Evolutionary conservation across 1,284 basidiomycete species (phyloP), one percentile per base, ranked within the genome.

Genomic region (Pholiota adiposa): DNA sequence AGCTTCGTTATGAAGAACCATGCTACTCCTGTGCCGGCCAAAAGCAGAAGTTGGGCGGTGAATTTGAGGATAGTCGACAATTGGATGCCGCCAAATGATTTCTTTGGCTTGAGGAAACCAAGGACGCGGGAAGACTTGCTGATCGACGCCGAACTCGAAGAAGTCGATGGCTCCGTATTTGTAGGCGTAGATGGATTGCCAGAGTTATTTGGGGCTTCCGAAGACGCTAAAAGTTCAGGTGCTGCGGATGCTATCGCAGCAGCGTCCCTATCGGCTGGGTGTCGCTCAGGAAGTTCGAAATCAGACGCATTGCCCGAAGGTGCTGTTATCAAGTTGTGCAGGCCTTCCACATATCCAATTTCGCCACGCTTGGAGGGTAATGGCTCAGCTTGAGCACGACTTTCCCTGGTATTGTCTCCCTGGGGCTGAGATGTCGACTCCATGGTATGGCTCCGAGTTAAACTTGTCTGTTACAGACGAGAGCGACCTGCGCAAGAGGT

Each of bases 291-390:
- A 25, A 78, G 66, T 16, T 66, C 49, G 27, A 62, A 40, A 49
- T 62, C 61, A 40, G 64, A 55, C 18, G 55, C 58, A 49, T 63
- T 59, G 18, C 40, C 56, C 56, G 64, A 44, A 44, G 55, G 52
- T 31, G 33, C 23, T 56, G 51, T 59, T 51, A 64, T 54, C 67
- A 69, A 68, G 29, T 57, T 69, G 58, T 78, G 73, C 25, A 76
- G 56, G 6, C 75, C 79, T 64, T 85, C 84, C 31, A 73, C 63
- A 67, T 76, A 90, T 19, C 87, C 88, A 58, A 90, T 84, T 69
- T 89, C 88, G 41, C 88, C 88, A 44, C 80, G 79, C 72, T 89
- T 89, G 50, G 69, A 72, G 51, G 87, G 87, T 67, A 89, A 74
- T 54, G 86, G 86, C 48, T 77, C 86, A 68, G 86, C 85, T 77